Conservation (phyloP, 176 grass and related monocot genomes). For the Hsuehochloa calcarea region DNA sequence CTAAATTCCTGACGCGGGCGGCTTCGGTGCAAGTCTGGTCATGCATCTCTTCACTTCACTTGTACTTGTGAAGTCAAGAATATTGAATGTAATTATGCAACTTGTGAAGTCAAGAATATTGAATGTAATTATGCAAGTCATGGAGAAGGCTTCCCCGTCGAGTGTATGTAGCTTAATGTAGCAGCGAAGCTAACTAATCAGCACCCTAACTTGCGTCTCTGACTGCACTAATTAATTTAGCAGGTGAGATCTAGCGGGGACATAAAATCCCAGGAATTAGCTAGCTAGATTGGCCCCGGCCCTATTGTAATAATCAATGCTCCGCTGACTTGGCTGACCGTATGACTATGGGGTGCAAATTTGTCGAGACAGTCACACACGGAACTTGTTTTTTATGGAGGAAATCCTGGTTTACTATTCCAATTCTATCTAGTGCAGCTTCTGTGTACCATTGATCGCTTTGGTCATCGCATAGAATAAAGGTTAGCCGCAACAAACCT, state of each 20-base stretch:
- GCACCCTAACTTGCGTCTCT: neutral
- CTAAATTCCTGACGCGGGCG: conserved; percentile 11
- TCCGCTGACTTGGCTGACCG: neutral
- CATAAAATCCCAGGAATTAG: neutral
- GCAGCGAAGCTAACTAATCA: neutral
- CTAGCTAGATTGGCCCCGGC: neutral
- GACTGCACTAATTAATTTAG: neutral
- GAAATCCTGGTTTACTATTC: neutral
- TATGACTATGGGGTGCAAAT: neutral
- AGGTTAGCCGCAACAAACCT: neutral
- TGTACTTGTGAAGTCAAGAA: neutral
- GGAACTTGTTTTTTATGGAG: neutral
- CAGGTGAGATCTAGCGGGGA: neutral
- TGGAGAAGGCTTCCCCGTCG: neutral
- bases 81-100: neutral
- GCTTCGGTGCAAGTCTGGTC: neutral
- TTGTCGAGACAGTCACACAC: neutral
- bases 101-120: neutral
- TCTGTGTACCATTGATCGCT: neutral
- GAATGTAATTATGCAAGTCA: neutral
- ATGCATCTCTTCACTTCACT: neutral
- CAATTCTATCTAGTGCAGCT: neutral
- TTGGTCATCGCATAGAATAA: neutral
- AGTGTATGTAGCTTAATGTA: neutral
- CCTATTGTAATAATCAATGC: neutral